Base-by-base conservation (phyloP, 1,139 yeast genomes). In the Debaryomyces robertsiae region DNA sequence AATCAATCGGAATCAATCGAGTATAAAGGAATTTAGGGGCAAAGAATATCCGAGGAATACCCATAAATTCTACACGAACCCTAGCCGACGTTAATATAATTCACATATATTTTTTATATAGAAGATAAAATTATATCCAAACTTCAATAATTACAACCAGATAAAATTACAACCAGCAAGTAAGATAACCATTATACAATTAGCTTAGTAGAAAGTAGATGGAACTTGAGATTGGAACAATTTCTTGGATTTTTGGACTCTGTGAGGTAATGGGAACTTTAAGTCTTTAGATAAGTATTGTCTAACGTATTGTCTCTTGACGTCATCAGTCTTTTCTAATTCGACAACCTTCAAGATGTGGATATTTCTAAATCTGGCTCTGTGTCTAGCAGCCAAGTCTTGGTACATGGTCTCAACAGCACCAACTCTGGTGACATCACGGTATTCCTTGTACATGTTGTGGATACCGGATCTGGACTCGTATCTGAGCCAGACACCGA, bases 381-480 rank as follows among this genome's bases (percentile, higher is more conserved):
- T 90, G 95, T 93, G 99, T 82, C 98, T 93, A 63, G 98, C 98
- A 77, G 99, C 99, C 85, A 93, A 87, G 78, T 94, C 98, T 77
- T 88, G 93, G 94, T 93, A 93, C 85, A 93, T 86, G 73, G 95
- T 82, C 76, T 88, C 96, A 70, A 93, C 98, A 63, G 98, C 98
- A 75, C 90, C 96, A 57, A 90, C 95, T 82, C 99, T 94, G 81
- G 97, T 79, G 64, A 91, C 95, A 67, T 93, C 98, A 80, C 98
- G 91, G 94, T 90, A 89, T 83, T 93, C 99, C 84, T 57, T 93
- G 97, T 93, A 93, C 98, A 93, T 93, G 95, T 93, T 93, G 95
- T 94, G 98, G 70, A 96, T 90, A 81, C 99, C 99, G 61, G 98
- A 94, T 85, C 98, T 94, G 61, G 99, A 93, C 75, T 94, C 98